A percentile compares a stretch with the other conserved stretches of the same genome.
Evolutionary conservation across 345 rosid genomes (phyloP).

Genomic region (Eucalyptus fibrosa): DNA sequence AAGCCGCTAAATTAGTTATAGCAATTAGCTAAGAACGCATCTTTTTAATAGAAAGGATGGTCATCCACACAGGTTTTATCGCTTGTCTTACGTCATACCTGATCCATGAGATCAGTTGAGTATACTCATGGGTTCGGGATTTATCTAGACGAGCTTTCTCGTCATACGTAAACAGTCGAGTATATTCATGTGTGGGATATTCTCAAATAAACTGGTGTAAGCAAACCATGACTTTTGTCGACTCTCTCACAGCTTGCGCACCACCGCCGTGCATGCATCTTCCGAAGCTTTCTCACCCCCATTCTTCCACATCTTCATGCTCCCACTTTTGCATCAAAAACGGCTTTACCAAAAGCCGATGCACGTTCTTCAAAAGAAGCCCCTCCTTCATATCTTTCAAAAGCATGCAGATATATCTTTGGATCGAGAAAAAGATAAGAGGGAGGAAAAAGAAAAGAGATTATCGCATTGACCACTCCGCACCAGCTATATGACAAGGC

Average conservation of each 20-base stretch:
- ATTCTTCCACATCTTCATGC: background rate
- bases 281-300: background rate
- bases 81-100: background rate
- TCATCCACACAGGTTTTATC: background rate
- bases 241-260: background rate
- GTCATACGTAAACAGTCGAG: background rate
- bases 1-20: background rate
- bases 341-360: background rate
- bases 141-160: background rate
- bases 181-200: background rate
- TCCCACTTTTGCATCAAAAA: background rate
- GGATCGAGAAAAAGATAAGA: background rate
- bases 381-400: background rate
- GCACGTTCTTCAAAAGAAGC: background rate
- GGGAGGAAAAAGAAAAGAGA: background rate
- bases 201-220: background rate
- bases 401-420: background rate
- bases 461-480: background rate
- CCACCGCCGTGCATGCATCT: background rate
- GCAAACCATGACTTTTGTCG: background rate
- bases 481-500: background rate
- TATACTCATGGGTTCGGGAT: background rate
- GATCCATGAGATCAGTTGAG: background rate
- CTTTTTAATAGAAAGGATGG: background rate
- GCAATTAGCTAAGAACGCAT: background rate